These are phyloP conservation scores for Hygrocybe punicea DNA, from an alignment of 768 basidiomycete species.

Conservation along the genomic window DNA sequence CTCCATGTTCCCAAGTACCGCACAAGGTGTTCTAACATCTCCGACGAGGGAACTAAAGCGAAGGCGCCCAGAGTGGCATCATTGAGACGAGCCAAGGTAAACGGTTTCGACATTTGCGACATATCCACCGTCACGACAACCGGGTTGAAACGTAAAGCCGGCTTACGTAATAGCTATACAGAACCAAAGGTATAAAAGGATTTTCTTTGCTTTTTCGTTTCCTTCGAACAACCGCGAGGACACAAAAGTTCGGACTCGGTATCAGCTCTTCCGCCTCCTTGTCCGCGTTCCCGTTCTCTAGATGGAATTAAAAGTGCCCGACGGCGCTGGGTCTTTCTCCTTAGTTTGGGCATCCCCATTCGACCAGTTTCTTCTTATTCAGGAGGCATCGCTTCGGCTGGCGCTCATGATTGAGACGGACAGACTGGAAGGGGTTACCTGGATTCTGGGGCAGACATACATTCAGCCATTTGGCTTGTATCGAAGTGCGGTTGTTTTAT, in stretches of 20 bases:
- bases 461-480: background rate
- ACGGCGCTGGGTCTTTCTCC: slow-evolving; percentile 32
- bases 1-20: slow-evolving; percentile 80
- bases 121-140: slow-evolving; percentile 38
- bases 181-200: background rate
- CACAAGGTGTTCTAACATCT: slow-evolving; percentile 67
- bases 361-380: slow-evolving; percentile 42
- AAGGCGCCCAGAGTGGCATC: slow-evolving; percentile 67
- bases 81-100: slow-evolving; percentile 51
- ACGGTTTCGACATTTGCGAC: slow-evolving; percentile 48
- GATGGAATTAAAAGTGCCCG: slow-evolving; percentile 44
- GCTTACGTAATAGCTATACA: background rate
- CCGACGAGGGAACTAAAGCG: slow-evolving; percentile 52
- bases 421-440: slow-evolving; percentile 25
- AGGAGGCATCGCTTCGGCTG: slow-evolving; percentile 71
- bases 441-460: slow-evolving; percentile 1
- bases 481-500: too few species aligned
- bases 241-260: slow-evolving; percentile 91
- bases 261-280: slow-evolving; percentile 77
- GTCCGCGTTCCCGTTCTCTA: slow-evolving; percentile 95
- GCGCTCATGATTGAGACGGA: slow-evolving; percentile 58
- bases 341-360: slow-evolving; percentile 36
- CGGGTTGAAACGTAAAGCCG: background rate
- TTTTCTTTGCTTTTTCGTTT: slow-evolving; percentile 5
- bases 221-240: slow-evolving; percentile 72